Evolutionary conservation across 768 basidiomycete genomes (phyloP).

Genomic region (Agaricus blazei): DNA sequence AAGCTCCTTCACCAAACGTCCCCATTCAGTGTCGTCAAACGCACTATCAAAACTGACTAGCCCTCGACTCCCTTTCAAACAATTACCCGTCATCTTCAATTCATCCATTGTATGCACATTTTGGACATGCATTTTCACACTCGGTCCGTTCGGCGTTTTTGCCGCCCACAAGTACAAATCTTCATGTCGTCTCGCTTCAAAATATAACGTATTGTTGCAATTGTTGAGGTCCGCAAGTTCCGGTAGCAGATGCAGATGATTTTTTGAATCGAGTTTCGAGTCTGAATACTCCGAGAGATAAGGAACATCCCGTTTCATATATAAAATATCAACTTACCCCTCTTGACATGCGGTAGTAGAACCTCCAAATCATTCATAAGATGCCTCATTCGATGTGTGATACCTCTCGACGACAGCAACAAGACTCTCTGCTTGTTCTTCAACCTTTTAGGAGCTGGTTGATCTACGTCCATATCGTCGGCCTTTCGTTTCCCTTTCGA

Average conservation of each 20-base stretch:
- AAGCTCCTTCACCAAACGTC: slow-evolving; percentile 83
- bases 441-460: slow-evolving; percentile 41
- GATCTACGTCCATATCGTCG: slow-evolving; percentile 53
- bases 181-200: slow-evolving; percentile 93
- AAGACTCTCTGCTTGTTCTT: slow-evolving; percentile 96
- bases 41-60: slow-evolving; percentile 87
- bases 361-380: slow-evolving; percentile 92
- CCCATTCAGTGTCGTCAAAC: slow-evolving; percentile 89
- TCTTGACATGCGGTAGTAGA: slow-evolving; percentile 92
- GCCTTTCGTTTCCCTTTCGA: slow-evolving; percentile 59
- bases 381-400: slow-evolving; percentile 96
- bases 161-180: slow-evolving; percentile 96
- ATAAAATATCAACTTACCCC: slow-evolving; percentile 51
- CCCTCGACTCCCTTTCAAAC: slow-evolving; percentile 91
- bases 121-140: slow-evolving; percentile 95
- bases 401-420: slow-evolving; percentile 86
- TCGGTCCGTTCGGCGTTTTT: slow-evolving; percentile 96
- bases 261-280: slow-evolving; percentile 96
- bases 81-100: slow-evolving; percentile 99
- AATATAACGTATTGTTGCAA: slow-evolving; percentile 96
- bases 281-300: slow-evolving; percentile 42
- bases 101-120: slow-evolving; percentile 99
- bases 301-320: neutral
- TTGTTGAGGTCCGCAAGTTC: slow-evolving; percentile 96
- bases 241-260: slow-evolving; percentile 85